Conservation (phyloP, 768 basidiomycete species). For the Hortiboletus flavorubellus region DNA sequence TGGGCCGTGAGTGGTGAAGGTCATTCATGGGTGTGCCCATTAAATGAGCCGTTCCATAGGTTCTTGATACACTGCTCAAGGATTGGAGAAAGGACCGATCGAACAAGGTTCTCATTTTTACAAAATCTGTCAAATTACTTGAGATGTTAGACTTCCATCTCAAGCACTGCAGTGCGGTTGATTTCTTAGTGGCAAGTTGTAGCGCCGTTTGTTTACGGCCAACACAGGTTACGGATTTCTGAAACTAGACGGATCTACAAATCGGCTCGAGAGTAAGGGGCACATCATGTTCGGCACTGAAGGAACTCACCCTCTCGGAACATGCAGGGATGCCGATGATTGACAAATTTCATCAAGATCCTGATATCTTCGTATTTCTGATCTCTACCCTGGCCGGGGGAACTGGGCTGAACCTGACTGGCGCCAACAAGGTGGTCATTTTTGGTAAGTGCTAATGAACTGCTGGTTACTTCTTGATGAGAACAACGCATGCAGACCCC, state of each 20-base stretch:
- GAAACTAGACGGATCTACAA: slow-evolving; percentile 77
- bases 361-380: slow-evolving; percentile 73
- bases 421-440: slow-evolving; percentile 92
- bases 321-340: slow-evolving; percentile 77
- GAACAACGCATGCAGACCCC: slow-evolving; percentile 53
- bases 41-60: slow-evolving; percentile 39
- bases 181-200: background rate
- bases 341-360: slow-evolving; percentile 75
- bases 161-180: slow-evolving; percentile 42
- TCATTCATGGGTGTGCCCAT: background rate
- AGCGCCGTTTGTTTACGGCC: background rate
- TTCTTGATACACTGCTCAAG: slow-evolving; percentile 61
- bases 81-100: slow-evolving; percentile 61
- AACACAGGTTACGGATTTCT: slow-evolving; percentile 55
- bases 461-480: background rate
- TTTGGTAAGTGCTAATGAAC: slow-evolving; percentile 52
- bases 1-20: slow-evolving; percentile 61
- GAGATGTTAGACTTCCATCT: slow-evolving; percentile 83
- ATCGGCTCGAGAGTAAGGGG: slow-evolving; percentile 59
- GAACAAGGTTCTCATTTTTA: slow-evolving; percentile 93
- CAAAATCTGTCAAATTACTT: slow-evolving; percentile 86
- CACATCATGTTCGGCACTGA: background rate
- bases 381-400: slow-evolving; percentile 93
- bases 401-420: slow-evolving; percentile 85
- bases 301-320: background rate